These are phyloP conservation scores for Uronychia setigera DNA, from an alignment of 73 alveolate genomes.

Conservation along the genomic window DNA sequence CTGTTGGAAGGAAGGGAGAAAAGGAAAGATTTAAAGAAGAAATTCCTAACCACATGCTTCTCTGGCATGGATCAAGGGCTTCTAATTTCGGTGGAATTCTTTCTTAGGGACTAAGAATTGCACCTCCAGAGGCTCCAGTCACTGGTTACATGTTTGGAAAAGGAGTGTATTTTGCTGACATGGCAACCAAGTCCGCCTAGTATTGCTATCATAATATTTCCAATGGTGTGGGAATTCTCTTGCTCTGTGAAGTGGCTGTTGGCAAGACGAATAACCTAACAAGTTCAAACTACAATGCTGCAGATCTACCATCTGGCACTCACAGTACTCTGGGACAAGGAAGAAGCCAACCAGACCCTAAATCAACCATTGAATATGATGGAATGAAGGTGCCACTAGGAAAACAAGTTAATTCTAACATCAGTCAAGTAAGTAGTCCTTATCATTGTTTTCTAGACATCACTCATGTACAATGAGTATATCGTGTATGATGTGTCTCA, in stretches of 20 bases:
- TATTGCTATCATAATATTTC: conserved; percentile 83
- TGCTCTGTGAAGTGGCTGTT: conserved; percentile 96
- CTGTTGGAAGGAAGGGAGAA: conserved; percentile 77
- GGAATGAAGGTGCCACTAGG: conserved; percentile 88
- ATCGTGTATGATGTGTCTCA: conserved; percentile 76
- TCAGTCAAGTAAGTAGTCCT: neutral
- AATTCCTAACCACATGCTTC: conserved; percentile 71
- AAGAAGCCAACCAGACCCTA: conserved; percentile 71
- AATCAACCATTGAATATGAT: conserved; percentile 58
- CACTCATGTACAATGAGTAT: conserved; percentile 60
- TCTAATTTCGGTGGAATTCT: conserved; percentile 94
- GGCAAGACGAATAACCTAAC: conserved; percentile 88
- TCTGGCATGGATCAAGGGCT: conserved; percentile 97
- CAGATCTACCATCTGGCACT: conserved; percentile 67
- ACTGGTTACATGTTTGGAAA: conserved; percentile 98
- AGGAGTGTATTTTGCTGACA: conserved; percentile 98
- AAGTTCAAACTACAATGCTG: conserved; percentile 88
- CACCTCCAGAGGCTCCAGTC: conserved; percentile 98
- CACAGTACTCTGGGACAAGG: conserved; percentile 88
- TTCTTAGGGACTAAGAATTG: conserved; percentile 95
- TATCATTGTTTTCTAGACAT: conserved; percentile 64
- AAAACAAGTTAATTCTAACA: conserved; percentile 8
- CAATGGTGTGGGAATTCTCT: conserved; percentile 86
- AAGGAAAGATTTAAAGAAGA: conserved; percentile 66
- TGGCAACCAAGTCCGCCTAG: conserved; percentile 81